Evolutionary conservation across 2,329 filamentous ascomycete genomes (phyloP).

Genomic region (Ceratocystis alfenasii): DNA sequence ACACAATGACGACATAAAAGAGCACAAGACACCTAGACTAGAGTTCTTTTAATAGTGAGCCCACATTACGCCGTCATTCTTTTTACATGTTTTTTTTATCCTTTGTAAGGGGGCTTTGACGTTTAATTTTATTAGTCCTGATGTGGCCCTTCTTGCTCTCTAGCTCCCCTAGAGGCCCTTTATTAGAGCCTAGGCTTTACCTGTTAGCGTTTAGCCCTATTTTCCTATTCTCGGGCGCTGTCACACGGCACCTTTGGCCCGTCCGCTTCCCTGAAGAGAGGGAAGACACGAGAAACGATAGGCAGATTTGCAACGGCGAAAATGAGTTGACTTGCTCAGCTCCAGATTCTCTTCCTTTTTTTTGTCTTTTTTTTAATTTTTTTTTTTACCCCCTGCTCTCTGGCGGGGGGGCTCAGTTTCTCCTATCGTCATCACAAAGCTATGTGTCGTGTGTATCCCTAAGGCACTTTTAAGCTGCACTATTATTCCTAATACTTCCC

Average conservation of each 20-base stretch:
- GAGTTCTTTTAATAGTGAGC: neutral
- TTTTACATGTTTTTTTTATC: neutral
- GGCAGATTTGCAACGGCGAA: neutral
- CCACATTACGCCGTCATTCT: no score
- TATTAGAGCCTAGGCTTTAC: neutral
- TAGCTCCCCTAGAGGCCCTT: neutral
- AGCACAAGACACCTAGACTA: neutral
- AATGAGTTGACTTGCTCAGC: no score
- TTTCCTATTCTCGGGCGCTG: neutral
- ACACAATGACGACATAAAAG: conserved; percentile 8
- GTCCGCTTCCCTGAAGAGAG: no score
- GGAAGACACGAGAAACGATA: no score
- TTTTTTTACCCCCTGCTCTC: neutral
- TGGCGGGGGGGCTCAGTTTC: neutral
- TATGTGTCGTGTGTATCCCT: neutral
- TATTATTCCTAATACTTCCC: neutral
- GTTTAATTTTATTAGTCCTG: neutral
- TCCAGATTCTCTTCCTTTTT: no score
- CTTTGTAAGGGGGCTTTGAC: neutral
- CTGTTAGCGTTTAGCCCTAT: neutral
- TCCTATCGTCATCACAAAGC: neutral
- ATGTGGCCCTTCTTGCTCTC: neutral
- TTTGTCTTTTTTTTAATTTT: neutral
- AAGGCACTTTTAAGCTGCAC: neutral
- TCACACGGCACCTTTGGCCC: no score